Evolutionary conservation across 2,329 filamentous ascomycete genomes (phyloP).

Genomic region (Phoma sp.): DNA sequence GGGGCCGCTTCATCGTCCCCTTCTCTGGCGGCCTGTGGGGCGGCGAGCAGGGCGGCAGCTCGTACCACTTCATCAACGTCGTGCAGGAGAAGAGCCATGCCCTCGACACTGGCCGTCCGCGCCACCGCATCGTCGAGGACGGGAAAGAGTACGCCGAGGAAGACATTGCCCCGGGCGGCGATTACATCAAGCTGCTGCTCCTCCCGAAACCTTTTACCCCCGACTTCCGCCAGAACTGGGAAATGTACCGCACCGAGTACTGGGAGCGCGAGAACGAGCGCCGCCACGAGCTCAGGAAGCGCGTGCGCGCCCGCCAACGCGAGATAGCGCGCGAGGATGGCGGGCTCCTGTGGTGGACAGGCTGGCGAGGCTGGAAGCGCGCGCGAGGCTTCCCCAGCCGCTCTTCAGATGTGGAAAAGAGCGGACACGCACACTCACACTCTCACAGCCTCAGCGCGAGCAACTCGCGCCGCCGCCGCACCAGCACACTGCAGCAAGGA

Average conservation of each 20-base stretch:
- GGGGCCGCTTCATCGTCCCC: conserved; percentile 77
- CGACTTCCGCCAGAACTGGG: conserved; percentile 96
- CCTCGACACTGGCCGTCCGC: conserved; percentile 32
- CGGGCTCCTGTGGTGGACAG: conserved; percentile 86
- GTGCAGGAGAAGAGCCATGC: conserved; percentile 41
- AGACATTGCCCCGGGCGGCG: conserved; percentile 86
- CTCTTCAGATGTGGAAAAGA: conserved; percentile 41
- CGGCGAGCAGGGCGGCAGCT: conserved; percentile 64
- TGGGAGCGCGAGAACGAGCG: conserved; percentile 97
- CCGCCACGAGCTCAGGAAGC: conserved; percentile 72
- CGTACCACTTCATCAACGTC: conserved; percentile 79
- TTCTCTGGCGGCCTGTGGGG: conserved; percentile 58
- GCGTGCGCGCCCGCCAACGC: conserved; percentile 71
- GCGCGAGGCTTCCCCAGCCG: conserved; percentile 37
- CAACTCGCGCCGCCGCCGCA: conserved; percentile 30
- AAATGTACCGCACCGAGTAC: conserved; percentile 90
- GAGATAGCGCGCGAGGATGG: conserved; percentile 72
- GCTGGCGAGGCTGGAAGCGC: conserved; percentile 65
- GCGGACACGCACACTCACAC: conserved; percentile 24
- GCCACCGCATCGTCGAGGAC: conserved; percentile 59
- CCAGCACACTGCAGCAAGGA: conserved; percentile 34
- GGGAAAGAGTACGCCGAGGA: conserved; percentile 75
- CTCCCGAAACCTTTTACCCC: conserved; percentile 94
- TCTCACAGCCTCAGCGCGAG: conserved; percentile 5
- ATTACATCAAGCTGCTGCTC: conserved; percentile 88